A percentile compares a stretch with the other conserved stretches of the same genome.
phyloP scores from a whole-genome alignment of 805 yeast genomes.

The Nakazawaea siamensis region DNA sequence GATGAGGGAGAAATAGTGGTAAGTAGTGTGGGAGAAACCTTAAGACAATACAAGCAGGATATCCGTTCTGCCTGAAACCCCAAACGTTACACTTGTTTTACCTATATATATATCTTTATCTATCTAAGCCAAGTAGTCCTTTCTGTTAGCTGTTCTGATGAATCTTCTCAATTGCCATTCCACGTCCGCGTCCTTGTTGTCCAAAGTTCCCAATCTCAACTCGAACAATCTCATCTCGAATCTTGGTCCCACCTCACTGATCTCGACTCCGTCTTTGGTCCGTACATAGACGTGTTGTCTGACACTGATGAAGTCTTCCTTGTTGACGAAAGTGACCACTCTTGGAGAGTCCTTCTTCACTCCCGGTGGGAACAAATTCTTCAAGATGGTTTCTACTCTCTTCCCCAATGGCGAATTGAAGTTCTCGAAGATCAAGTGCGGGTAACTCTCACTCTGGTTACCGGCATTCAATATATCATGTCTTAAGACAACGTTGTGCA shows the following conservation, averaged over 20 bases:
- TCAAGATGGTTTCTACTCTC: constrained; percentile 70
- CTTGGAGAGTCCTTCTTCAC: constrained; percentile 83
- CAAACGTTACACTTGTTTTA: no score
- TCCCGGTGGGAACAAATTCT: constrained; percentile 96
- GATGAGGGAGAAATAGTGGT: constrained; percentile 18
- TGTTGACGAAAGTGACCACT: constrained; percentile 87
- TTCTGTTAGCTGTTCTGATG: constrained; percentile 91
- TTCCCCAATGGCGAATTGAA: constrained; percentile 76
- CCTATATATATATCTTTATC: not conserved
- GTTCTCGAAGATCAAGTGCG: constrained; percentile 89
- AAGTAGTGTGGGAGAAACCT: constrained; percentile 23
- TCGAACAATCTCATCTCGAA: constrained; percentile 94
- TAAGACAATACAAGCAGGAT: constrained; percentile 23
- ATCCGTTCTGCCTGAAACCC: constrained; percentile 13
- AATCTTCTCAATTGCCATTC: constrained; percentile 95
- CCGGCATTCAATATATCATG: constrained; percentile 87
- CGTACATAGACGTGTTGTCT: constrained; percentile 92
- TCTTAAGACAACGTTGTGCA: constrained; percentile 89
- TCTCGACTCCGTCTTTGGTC: constrained; percentile 80
- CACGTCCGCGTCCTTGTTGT: constrained; percentile 93
- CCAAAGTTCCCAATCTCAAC: constrained; percentile 81
- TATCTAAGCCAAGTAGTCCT: constrained; percentile 59
- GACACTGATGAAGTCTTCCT: constrained; percentile 87
- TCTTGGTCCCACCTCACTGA: constrained; percentile 97
- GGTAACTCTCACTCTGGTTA: constrained; percentile 84